Percentiles rank a stretch among this genome's conserved stretches.
phyloP scores from a whole-genome alignment of 768 basidiomycete species.

The Rhodotorula graminis region DNA sequence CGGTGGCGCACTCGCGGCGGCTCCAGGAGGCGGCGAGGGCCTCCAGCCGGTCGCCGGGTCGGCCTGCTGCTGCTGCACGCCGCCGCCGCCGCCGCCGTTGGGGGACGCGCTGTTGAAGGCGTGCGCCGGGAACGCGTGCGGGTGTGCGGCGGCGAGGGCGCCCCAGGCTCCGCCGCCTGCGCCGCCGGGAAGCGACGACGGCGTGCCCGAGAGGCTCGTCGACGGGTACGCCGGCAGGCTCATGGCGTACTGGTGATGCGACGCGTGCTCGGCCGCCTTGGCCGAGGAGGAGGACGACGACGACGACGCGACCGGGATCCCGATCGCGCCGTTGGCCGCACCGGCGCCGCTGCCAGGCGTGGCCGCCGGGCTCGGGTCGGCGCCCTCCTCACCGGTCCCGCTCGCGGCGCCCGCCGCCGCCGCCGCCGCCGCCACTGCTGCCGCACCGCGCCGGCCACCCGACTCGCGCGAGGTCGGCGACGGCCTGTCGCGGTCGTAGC shows the following conservation, averaged over 20 bases:
- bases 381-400: not conserved
- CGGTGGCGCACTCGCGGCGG: not conserved
- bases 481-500: conserved; percentile 6
- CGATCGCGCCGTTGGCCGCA: conserved; percentile 54
- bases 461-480: not conserved
- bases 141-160: not conserved
- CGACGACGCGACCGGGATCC: conserved; percentile 54
- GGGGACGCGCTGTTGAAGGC: conserved; percentile 30
- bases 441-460: too few species aligned
- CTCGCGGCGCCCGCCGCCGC: too few species aligned
- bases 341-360: too few species aligned
- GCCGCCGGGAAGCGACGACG: conserved; percentile 42
- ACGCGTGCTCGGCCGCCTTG: conserved; percentile 50
- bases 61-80: too few species aligned
- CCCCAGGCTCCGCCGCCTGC: conserved; percentile 4
- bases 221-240: conserved; percentile 18
- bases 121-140: conserved; percentile 29
- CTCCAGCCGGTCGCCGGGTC: conserved; percentile 41
- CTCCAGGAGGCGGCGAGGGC: conserved; percentile 8
- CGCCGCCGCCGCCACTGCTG: too few species aligned
- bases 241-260: conserved; percentile 43
- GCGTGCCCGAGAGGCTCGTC: conserved; percentile 34
- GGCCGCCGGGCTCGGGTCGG: not conserved
- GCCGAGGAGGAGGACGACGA: too few species aligned
- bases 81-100: conserved; percentile 14